Evolutionary conservation across 805 yeast genomes (phyloP).

Genomic region (Candida schatavii): DNA sequence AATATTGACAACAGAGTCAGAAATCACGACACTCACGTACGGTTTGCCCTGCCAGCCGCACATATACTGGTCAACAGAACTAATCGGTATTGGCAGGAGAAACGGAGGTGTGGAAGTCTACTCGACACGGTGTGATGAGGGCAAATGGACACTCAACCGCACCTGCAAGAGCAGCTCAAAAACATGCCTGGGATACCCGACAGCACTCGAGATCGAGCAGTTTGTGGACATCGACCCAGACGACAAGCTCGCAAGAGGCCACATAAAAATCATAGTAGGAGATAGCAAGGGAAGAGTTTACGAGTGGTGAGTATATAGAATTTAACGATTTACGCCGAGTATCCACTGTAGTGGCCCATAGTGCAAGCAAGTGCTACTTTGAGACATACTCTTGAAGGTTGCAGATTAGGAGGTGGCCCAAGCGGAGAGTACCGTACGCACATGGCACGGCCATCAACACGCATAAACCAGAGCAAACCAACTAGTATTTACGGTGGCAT

Average conservation of each 20-base stretch:
- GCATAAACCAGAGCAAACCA: too few species aligned
- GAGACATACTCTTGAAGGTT: too few species aligned
- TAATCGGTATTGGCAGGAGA: constrained; percentile 27
- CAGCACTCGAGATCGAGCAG: constrained; percentile 29
- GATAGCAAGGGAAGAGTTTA: constrained; percentile 52
- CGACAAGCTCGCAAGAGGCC: constrained; percentile 36
- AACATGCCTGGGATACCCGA: constrained; percentile 18
- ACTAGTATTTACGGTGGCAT: too few species aligned
- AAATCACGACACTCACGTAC: constrained; percentile 20
- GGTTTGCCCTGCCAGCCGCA: constrained; percentile 26
- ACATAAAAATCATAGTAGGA: constrained; percentile 48
- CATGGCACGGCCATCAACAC: too few species aligned
- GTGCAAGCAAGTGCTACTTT: too few species aligned
- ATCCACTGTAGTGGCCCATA: too few species aligned
- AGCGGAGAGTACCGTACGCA: too few species aligned
- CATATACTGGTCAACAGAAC: constrained; percentile 36
- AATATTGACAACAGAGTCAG: constrained; percentile 17
- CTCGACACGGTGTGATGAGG: constrained; percentile 13
- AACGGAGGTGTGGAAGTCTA: constrained; percentile 15
- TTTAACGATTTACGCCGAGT: not conserved
- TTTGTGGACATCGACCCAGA: constrained; percentile 28
- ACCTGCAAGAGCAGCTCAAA: constrained; percentile 21
- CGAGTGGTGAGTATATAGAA: constrained; percentile 34
- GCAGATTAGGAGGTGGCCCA: too few species aligned
- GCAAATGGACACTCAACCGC: constrained; percentile 4